Percentiles rank a stretch among this genome's conserved stretches.
Evolutionary conservation across 495 filamentous ascomycete species (phyloP).

Genomic region (Podospora bellae-mahoneyi): DNA sequence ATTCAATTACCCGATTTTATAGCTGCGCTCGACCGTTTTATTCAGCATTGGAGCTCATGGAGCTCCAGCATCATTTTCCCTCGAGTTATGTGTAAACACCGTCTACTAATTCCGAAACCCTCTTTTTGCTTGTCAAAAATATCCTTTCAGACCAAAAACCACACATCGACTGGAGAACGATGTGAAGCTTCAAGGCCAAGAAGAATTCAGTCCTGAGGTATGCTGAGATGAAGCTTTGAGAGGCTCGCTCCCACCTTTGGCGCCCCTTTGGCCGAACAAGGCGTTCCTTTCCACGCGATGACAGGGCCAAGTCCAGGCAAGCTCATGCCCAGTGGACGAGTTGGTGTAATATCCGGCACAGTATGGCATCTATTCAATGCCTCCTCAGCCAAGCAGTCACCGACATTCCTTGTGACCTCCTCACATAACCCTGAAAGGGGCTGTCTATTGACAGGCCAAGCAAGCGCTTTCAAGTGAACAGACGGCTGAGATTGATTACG

Average conservation of each 20-base stretch:
- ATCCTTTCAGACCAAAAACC: no score
- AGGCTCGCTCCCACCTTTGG: no score
- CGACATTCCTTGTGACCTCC: background rate
- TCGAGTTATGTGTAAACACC: no score
- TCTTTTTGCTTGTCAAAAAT: no score
- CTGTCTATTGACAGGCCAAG: background rate
- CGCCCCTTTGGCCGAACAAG: no score
- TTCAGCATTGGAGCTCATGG: background rate
- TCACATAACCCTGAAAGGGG: background rate
- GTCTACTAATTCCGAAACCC: no score
- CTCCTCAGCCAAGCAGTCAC: background rate
- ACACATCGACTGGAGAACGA: no score
- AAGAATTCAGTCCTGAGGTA: no score
- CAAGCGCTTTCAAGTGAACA: background rate
- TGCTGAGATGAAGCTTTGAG: no score
- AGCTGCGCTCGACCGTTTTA: background rate
- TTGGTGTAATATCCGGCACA: background rate
- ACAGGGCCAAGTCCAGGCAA: background rate
- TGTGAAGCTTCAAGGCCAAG: no score
- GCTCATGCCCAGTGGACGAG: background rate
- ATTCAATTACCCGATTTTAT: conserved; percentile 22
- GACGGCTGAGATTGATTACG: background rate
- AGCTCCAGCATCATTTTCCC: background rate
- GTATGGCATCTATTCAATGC: background rate
- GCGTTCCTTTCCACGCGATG: background rate